Percentiles rank a stretch among this genome's conserved stretches.
phyloP scores from a whole-genome alignment of 2,329 filamentous ascomycete species.

The Blastomyces parvus region DNA sequence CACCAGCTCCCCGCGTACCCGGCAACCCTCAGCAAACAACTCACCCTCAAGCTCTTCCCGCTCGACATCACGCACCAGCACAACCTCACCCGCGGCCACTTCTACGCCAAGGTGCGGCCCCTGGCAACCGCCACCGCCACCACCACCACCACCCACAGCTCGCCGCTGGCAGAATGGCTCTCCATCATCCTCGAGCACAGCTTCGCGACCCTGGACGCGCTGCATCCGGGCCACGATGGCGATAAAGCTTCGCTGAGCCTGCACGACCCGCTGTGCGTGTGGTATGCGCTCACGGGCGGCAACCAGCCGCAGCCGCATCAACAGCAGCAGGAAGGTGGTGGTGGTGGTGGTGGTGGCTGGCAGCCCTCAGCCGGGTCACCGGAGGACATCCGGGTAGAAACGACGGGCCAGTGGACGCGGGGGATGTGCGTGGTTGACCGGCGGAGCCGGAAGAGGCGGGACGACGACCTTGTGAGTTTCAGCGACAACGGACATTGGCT shows the following conservation, averaged over 20 bases:
- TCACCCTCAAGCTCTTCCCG: slow-evolving; percentile 63
- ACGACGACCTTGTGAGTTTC: slow-evolving; percentile 46
- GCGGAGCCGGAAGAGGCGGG: slow-evolving; percentile 42
- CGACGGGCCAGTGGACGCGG: slow-evolving; percentile 83
- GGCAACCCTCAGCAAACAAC: slow-evolving; percentile 48
- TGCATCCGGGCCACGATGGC: slow-evolving; percentile 47
- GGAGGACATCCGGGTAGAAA: slow-evolving; percentile 85
- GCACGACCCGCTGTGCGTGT: slow-evolving; percentile 70
- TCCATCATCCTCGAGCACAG: slow-evolving; percentile 61
- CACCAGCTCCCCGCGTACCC: slow-evolving; percentile 54
- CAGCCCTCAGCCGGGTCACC: slow-evolving; percentile 42
- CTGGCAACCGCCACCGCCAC: slow-evolving; percentile 43
- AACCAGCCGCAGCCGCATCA: background rate
- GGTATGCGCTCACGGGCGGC: slow-evolving; percentile 59
- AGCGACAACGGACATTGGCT: slow-evolving; percentile 72
- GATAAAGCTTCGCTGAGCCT: slow-evolving; percentile 50
- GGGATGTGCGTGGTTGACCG: slow-evolving; percentile 83
- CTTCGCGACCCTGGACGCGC: slow-evolving; percentile 57
- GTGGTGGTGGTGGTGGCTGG: slow-evolving; percentile 22
- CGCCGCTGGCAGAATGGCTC: slow-evolving; percentile 65
- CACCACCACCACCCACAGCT: slow-evolving; percentile 36
- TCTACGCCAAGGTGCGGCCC: slow-evolving; percentile 47
- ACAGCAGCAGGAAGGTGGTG: background rate
- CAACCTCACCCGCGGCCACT: slow-evolving; percentile 52
- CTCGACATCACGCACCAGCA: slow-evolving; percentile 69